Evolutionary conservation across 495 filamentous ascomycete species (phyloP).

Genomic region (Aspergillus heteromorphus): DNA sequence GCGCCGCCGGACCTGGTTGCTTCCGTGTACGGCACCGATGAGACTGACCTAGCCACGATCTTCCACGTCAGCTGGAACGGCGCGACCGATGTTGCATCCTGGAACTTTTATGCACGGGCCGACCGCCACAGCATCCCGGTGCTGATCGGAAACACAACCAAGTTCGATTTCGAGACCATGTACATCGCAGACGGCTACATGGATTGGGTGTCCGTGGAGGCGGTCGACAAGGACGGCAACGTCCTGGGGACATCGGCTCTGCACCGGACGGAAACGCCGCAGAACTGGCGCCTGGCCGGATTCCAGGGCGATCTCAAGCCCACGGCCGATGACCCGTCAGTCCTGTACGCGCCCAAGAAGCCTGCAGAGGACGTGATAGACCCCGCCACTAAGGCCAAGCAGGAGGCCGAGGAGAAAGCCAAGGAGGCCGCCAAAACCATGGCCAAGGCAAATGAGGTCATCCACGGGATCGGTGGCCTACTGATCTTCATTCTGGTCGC

Average conservation of each 20-base stretch:
- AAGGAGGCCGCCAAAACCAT: slow-evolving; percentile 31
- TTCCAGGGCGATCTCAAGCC: slow-evolving; percentile 24
- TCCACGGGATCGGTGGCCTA: slow-evolving; percentile 29
- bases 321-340: slow-evolving; percentile 27
- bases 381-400: slow-evolving; percentile 12
- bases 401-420: slow-evolving; percentile 7
- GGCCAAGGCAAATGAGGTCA: slow-evolving; percentile 31
- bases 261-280: slow-evolving; percentile 23
- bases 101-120: slow-evolving; percentile 35
- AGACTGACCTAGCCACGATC: slow-evolving; percentile 29
- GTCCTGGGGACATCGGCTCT: slow-evolving; percentile 26
- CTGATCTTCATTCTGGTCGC: slow-evolving; percentile 29
- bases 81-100: slow-evolving; percentile 39
- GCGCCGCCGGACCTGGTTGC: slow-evolving; percentile 31
- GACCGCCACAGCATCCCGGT: slow-evolving; percentile 21
- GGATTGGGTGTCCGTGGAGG: slow-evolving; percentile 35
- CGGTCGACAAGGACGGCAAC: slow-evolving; percentile 29
- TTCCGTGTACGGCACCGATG: slow-evolving; percentile 32
- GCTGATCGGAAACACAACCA: slow-evolving; percentile 30
- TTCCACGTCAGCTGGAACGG: slow-evolving; percentile 48
- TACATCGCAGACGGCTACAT: slow-evolving; percentile 38
- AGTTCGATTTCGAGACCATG: slow-evolving; percentile 41
- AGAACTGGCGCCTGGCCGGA: slow-evolving; percentile 32
- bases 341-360: slow-evolving; percentile 20
- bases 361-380: slow-evolving; percentile 12